Conservation (phyloP, 805 yeast genomes). For the Tetrapisispora phaffii region DNA sequence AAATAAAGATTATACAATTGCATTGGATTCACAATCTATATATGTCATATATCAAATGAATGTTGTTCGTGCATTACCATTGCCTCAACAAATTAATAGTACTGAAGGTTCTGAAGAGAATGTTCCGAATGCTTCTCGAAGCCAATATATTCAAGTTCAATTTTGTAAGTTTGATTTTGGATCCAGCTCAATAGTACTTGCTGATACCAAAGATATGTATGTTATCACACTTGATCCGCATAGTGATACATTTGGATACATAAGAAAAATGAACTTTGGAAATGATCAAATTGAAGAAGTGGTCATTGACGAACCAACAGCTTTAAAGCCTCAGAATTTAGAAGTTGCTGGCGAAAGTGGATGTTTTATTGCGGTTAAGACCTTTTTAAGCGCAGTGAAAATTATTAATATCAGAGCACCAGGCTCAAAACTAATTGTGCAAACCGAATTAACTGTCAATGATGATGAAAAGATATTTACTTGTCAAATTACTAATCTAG, state of each 20-base stretch:
- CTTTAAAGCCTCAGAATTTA: slow-evolving; percentile 18
- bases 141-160: slow-evolving; percentile 8
- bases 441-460: slow-evolving; percentile 11
- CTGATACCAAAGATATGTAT: slow-evolving; percentile 12
- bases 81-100: slow-evolving; percentile 8
- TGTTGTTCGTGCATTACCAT: slow-evolving; percentile 9
- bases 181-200: slow-evolving; percentile 17
- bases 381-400: slow-evolving; percentile 15
- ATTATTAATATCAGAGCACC: slow-evolving; percentile 21
- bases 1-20: slow-evolving; percentile 19
- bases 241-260: slow-evolving; percentile 16
- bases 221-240: slow-evolving; percentile 19
- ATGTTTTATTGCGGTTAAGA: slow-evolving; percentile 23
- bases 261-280: slow-evolving; percentile 10
- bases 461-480: slow-evolving; percentile 23
- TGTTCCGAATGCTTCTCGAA: not conserved
- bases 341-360: slow-evolving; percentile 28
- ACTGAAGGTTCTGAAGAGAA: not conserved
- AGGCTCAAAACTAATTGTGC: slow-evolving; percentile 9
- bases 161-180: slow-evolving; percentile 29
- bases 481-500: slow-evolving; percentile 23
- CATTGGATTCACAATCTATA: slow-evolving; percentile 17
- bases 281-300: slow-evolving; percentile 13
- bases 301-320: slow-evolving; percentile 23
- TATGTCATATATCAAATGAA: slow-evolving; percentile 21